Evolutionary conservation across 2,329 filamentous ascomycete genomes (phyloP).

Genomic region (Apiospora sp.): DNA sequence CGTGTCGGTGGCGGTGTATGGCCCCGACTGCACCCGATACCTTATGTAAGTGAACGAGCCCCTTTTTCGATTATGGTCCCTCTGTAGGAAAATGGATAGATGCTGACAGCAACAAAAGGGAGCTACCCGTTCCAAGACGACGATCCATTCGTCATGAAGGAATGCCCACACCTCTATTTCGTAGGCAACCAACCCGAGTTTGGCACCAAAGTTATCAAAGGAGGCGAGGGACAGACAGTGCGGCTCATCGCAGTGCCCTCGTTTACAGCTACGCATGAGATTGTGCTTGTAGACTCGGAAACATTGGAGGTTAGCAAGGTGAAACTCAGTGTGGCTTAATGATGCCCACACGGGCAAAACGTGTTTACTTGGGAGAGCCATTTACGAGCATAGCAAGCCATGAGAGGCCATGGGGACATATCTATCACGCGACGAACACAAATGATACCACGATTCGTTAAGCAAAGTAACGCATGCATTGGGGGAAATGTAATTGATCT

Average conservation of each 20-base stretch:
- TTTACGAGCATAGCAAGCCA: background rate
- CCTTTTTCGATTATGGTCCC: background rate
- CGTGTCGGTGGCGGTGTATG: conserved; percentile 89
- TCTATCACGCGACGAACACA: background rate
- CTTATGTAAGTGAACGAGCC: conserved; percentile 70
- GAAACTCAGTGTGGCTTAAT: conserved; percentile 51
- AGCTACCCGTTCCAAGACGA: conserved; percentile 95
- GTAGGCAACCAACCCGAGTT: conserved; percentile 85
- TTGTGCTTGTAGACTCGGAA: conserved; percentile 86
- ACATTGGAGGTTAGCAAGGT: conserved; percentile 81
- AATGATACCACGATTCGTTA: conserved; percentile 13
- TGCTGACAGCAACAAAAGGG: conserved; percentile 59
- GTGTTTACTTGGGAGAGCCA: conserved; percentile 15
- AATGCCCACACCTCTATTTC: conserved; percentile 91
- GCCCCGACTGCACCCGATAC: conserved; percentile 97
- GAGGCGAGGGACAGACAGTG: conserved; percentile 72
- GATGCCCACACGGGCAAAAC: background rate
- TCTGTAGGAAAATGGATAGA: too few species aligned
- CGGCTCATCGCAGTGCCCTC: conserved; percentile 84
- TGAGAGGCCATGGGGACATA: background rate
- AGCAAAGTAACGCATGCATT: background rate
- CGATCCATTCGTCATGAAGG: conserved; percentile 86
- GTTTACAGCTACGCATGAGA: conserved; percentile 78
- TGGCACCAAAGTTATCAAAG: conserved; percentile 73
- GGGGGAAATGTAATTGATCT: background rate